Base-by-base conservation (phyloP, 108 stramenopile species). In the Bacterosira constricta region DNA sequence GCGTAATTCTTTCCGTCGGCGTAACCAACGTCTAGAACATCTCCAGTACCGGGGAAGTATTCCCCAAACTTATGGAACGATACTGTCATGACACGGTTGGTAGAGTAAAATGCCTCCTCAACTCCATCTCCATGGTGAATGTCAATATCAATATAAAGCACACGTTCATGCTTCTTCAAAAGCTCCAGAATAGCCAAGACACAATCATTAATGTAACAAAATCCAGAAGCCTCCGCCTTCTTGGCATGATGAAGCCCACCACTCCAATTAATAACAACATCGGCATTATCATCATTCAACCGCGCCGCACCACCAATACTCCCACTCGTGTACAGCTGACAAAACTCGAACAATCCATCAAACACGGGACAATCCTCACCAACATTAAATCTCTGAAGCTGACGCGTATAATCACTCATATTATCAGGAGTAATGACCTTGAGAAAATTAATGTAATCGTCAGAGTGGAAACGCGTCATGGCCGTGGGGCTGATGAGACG, bases 71-170 rank as follows among this genome's bases (percentile, higher is more conserved):
- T 98, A 88, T 99, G 99, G 74, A 99, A 99, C 13, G 90, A 91
- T 30, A 82, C 85, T 1, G 98, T 99, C 99, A 99, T 99, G 65
- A 99, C 99, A 15, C 99, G 91, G 81, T 98, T 96, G 57, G 98
- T 99, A 11, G 96, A 75, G 82, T 99, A 99, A 79, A 98, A 99
- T 26, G 98, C 98, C 79, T 96, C 96, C 68, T 96, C 97, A 20
- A 98, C 97, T 20, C 99, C 99, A 73, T 99, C 98, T 12, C 95
- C 98, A 66, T 99, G 99, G 85, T 99, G 99, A 51, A 99, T 98
- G 77, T 99, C 99, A 82, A 99, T 99, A 82, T 99, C 99, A 70
- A 99, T 97, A 83, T 99, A 99, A n/a, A 99, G 95, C 18, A 99
- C 99, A 47, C 99, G 90, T 64, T 97, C 94, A 73, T 99, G 98